Evolutionary conservation across 768 basidiomycete species (phyloP).

Genomic region (Psilocybe tampanensis): DNA sequence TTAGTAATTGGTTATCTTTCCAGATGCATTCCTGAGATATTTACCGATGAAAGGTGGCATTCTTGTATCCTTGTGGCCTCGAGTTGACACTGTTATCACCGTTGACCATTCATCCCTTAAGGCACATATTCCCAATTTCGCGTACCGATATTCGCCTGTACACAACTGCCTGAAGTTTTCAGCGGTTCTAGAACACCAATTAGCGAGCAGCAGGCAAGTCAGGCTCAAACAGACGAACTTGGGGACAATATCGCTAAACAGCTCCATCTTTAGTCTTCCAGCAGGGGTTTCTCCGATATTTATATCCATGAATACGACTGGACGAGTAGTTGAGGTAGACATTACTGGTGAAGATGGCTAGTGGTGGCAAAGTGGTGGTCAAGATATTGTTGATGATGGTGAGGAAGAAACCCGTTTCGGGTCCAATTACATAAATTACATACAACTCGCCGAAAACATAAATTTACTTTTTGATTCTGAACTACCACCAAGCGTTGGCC

Average conservation of each 20-base stretch:
- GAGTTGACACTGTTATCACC: constrained; percentile 63
- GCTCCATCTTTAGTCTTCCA: constrained; percentile 95
- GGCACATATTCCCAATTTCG: background rate
- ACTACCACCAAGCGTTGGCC: background rate
- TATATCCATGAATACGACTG: constrained; percentile 96
- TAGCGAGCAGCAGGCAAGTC: background rate
- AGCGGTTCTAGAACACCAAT: constrained; percentile 66
- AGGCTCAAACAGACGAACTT: constrained; percentile 58
- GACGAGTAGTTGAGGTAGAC: constrained; percentile 49
- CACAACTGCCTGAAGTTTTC: constrained; percentile 98
- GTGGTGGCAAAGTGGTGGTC: no score
- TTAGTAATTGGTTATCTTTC: constrained; percentile 14
- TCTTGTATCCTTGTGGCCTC: constrained; percentile 89
- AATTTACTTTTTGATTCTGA: background rate
- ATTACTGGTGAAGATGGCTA: background rate
- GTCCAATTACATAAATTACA: background rate
- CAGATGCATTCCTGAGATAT: constrained; percentile 20
- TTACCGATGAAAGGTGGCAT: constrained; percentile 89
- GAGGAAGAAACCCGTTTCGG: background rate
- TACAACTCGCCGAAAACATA: background rate
- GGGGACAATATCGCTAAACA: constrained; percentile 94
- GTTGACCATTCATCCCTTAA: constrained; percentile 5
- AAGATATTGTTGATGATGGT: background rate
- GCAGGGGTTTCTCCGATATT: constrained; percentile 96
- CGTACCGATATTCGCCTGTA: constrained; percentile 93